Base-by-base conservation (phyloP, 176 grass and related monocot genomes). In the Oryza glaberrima region DNA sequence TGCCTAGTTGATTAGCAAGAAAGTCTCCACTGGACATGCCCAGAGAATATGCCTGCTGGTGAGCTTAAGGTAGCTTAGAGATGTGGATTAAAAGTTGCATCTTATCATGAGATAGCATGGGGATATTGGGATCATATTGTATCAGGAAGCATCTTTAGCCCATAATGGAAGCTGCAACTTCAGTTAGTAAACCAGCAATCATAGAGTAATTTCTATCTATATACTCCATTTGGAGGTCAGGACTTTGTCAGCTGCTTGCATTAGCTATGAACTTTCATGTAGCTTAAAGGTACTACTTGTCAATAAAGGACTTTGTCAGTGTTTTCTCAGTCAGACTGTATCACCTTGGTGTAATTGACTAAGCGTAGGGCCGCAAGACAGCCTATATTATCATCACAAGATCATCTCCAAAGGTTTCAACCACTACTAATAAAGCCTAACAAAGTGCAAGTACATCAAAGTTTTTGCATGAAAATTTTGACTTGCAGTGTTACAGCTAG, bases 161-260 rank as follows among this genome's bases (percentile, higher is more conserved):
- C 47, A 67, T 60, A 34, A 73, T 82, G n/a, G 68, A 16, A 86
- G 49, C 60, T 69, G 47, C 79, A 38, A 65, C 68, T 83, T 82
- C 73, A 60, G 72, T 1, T 22, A 66, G 35, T 76, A 52, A 44
- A 43, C 67, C 46, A 78, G 22, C 79, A 86, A 82, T 86, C 58
- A 78, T 82, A 48, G 46, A 68, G 58, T 47, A 73, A 9, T 72
- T 74, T 85, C 22, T 49, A 64, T 72, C 26, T 78, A 43, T 17
- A 79, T 86, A 60, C 84, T 78, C 47, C 74, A 75, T 41, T 86
- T 78, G 83, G 74, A 82, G 75, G 58, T 45, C 15, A 56, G 52
- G 17, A 1, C 52, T 35, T 36, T 68, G 22, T 68, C 83, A 73
- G 67, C 74, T 78, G 83, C 5, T 82, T 38, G 58, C 83, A 82